Conservation (phyloP, 257 asterid genomes). For the Mentha longifolia region DNA sequence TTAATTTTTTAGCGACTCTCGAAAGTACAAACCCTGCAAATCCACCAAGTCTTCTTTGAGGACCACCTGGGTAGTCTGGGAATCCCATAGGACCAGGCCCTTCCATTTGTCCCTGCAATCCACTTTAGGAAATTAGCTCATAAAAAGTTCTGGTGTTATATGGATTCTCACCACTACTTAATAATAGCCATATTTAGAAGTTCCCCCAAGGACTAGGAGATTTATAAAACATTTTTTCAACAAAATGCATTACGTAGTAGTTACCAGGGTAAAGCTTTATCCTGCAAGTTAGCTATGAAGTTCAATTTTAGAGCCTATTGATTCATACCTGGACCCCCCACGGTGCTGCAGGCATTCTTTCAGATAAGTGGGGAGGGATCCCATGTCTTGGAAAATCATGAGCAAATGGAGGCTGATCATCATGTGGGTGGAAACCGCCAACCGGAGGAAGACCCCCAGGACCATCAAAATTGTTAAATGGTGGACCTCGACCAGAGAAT, state of each 20-base stretch:
- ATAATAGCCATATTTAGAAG: slow-evolving; percentile 14
- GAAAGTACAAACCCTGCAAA: slow-evolving; percentile 74
- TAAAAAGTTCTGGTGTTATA: not conserved
- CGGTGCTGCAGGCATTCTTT: slow-evolving; percentile 63
- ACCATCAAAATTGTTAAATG: slow-evolving; percentile 74
- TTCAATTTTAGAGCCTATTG: slow-evolving; percentile 3
- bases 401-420: slow-evolving; percentile 73
- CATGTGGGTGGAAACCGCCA: slow-evolving; percentile 72
- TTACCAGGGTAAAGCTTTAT: not conserved
- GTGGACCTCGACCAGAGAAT: slow-evolving; percentile 62
- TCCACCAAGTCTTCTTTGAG: slow-evolving; percentile 75
- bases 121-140: slow-evolving; percentile 27
- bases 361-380: slow-evolving; percentile 69
- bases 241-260: not conserved
- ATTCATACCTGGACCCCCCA: slow-evolving; percentile 86
- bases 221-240: not conserved
- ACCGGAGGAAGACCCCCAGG: slow-evolving; percentile 64
- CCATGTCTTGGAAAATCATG: slow-evolving; percentile 85
- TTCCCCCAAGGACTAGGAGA: slow-evolving; percentile 13
- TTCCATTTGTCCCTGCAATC: slow-evolving; percentile 69
- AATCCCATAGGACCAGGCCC: slow-evolving; percentile 72
- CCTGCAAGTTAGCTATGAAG: slow-evolving; percentile 26
- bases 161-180: slow-evolving; percentile 9
- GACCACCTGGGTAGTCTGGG: slow-evolving; percentile 77
- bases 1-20: slow-evolving; percentile 20